Base-by-base conservation (phyloP, 768 basidiomycete genomes). In the Pulveroboletus ravenelii region DNA sequence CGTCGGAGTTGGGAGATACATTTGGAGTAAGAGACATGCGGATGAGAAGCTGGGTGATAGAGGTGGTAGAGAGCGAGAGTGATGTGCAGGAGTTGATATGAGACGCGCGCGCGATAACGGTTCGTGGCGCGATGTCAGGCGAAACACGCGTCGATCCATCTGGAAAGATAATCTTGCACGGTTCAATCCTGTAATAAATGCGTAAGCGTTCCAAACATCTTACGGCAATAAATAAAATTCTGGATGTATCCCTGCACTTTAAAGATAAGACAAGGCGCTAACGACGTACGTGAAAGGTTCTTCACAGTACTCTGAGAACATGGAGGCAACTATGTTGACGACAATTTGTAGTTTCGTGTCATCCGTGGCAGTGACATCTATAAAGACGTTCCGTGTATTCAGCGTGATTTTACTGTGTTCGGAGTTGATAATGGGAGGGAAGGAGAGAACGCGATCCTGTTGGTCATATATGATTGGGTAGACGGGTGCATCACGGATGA, bases 401-500 rank as follows among this genome's bases (percentile, higher is more conserved):
- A 96, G 74, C 0, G 90, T 89, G 63, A 99, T 98, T 74, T 98
- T 98, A 67, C 92, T 97, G 70, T 91, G 90, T 57, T 96, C 87
- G 4, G 93, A 94, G 71, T 96, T 96, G 72, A 95, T 95, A 66
- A 99, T 97, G 9, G 96, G 96, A 35, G 96, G 96, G 87, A 98
- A 94, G 17, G 92, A 94, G 27, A 96, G 77, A 2, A 98, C 95
- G 27, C 76, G 81, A 66, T 91, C 89, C 51, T 86, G 76, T 10
- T 80, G 76, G 67, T 98, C 95, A 70, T 98, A 98, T 65, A 98
- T 96, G 71, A 98, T 87, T 34, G 96, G 96, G 70, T 97, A 98
- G 40, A 96, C 91, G 9, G 94, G 91, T 13, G 92, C 89, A 64
- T 96, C 91, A 29, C 88, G 84, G 61, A 98, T 92, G 70, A 99